Evolutionary conservation across 148 eudicot genomes (phyloP).

Genomic region (Drosera capensis): DNA sequence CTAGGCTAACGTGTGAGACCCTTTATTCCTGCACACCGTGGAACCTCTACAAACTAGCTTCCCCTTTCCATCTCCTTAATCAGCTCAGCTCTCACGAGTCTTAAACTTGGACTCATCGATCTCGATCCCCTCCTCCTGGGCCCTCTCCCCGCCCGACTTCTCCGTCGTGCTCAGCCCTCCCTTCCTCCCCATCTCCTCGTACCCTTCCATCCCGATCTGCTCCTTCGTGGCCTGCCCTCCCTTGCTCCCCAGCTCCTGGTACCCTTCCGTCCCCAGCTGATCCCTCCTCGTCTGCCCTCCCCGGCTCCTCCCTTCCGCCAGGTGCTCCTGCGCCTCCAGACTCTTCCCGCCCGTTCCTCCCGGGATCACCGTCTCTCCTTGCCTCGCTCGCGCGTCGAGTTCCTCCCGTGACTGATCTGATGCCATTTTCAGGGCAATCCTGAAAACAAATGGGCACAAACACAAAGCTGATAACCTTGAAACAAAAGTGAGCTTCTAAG

Average conservation of each 20-base stretch:
- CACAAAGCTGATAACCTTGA: too few relatives aligned
- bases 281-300: conserved; percentile 45
- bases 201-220: conserved; percentile 17
- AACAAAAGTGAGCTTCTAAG: too few relatives aligned
- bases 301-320: conserved; percentile 25
- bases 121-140: conserved; percentile 7
- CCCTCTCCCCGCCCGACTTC: conserved; percentile 8
- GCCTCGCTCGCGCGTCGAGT: conserved; percentile 14
- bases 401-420: conserved; percentile 10
- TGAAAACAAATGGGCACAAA: too few relatives aligned
- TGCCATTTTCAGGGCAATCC: too few relatives aligned
- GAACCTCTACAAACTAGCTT: too few relatives aligned
- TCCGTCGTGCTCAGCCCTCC: conserved; percentile 16
- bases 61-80: too few relatives aligned
- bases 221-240: conserved; percentile 42
- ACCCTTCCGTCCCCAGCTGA: conserved; percentile 33
- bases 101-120: conserved; percentile 15
- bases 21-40: too few relatives aligned
- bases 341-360: conserved; percentile 15
- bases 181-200: conserved; percentile 19
- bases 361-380: conserved; percentile 15
- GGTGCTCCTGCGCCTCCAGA: conserved; percentile 13
- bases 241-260: conserved; percentile 29
- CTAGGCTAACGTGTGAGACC: too few relatives aligned
- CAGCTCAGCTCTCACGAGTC: too few relatives aligned